Conservation (phyloP, 495 filamentous ascomycete species). For the Penicillium paxilli region DNA sequence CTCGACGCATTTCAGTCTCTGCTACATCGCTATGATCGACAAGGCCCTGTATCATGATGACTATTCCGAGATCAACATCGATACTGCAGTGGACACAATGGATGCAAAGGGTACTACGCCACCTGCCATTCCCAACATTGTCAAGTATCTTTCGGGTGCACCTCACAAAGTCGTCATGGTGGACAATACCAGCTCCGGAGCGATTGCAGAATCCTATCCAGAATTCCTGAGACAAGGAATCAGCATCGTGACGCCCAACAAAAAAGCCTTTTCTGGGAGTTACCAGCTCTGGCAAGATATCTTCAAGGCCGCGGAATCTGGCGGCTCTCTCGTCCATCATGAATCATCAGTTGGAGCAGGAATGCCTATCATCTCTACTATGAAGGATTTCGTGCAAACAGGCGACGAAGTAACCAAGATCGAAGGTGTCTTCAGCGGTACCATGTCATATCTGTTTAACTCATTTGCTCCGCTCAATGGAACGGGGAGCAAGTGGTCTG, state of each 20-base stretch:
- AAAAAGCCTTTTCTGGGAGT: conserved; percentile 4
- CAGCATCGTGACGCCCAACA: conserved; percentile 3
- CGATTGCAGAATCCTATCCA: conserved; percentile 1
- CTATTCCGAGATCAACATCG: conserved; percentile 4
- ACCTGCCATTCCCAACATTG: neutral
- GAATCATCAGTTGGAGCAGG: conserved; percentile 5
- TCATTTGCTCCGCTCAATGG: neutral
- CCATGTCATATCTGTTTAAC: conserved; percentile 6
- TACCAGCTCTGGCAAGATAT: conserved; percentile 6
- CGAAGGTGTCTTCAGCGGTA: conserved; percentile 5
- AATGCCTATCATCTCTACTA: conserved; percentile 1
- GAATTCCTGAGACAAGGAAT: neutral
- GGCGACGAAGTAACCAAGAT: conserved; percentile 7
- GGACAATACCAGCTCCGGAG: conserved; percentile 1
- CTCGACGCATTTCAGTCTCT: conserved; percentile 1
- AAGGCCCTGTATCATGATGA: conserved; percentile 4
- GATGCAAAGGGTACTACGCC: neutral
- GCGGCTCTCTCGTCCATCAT: conserved; percentile 1
- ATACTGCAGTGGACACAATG: neutral
- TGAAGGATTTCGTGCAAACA: conserved; percentile 3
- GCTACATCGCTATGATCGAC: conserved; percentile 6
- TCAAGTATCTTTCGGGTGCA: neutral
- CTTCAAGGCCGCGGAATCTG: neutral
- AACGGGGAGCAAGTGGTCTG: conserved; percentile 1
- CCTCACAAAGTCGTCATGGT: conserved; percentile 4